phyloP scores from a whole-genome alignment of 2,329 filamentous ascomycete species.

The Ophiostoma tasmaniense region DNA sequence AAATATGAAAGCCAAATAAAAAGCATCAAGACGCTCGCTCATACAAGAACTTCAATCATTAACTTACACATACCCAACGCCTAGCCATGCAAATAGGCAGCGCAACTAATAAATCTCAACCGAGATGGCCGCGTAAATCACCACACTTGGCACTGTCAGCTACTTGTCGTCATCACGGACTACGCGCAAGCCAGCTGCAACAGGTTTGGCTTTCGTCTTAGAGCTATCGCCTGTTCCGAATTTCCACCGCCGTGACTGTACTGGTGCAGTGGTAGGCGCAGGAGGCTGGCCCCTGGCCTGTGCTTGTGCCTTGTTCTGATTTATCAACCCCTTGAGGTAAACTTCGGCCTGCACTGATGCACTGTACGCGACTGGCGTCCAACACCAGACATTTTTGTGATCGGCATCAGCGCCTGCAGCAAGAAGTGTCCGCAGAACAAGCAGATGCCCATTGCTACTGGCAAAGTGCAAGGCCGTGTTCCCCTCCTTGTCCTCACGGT shows the following conservation, averaged over 20 bases:
- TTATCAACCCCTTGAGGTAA: conserved; percentile 69
- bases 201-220: background rate
- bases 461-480: conserved; percentile 86
- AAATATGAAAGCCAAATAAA: background rate
- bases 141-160: background rate
- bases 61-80: background rate
- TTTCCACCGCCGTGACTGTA: conserved; percentile 29
- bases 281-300: conserved; percentile 20
- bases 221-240: background rate
- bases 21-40: background rate
- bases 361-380: conserved; percentile 77
- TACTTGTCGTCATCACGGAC: conserved; percentile 20
- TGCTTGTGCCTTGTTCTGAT: conserved; percentile 22
- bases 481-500: conserved; percentile 58
- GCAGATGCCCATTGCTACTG: conserved; percentile 69
- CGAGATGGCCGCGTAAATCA: background rate
- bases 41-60: background rate
- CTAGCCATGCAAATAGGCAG: background rate
- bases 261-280: conserved; percentile 20
- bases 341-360: conserved; percentile 76
- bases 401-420: conserved; percentile 69
- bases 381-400: conserved; percentile 65
- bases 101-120: background rate
- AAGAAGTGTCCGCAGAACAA: conserved; percentile 67
- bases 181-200: conserved; percentile 17